phyloP scores from a whole-genome alignment of 306 rosid species.

The Dalbergia oliveri region DNA sequence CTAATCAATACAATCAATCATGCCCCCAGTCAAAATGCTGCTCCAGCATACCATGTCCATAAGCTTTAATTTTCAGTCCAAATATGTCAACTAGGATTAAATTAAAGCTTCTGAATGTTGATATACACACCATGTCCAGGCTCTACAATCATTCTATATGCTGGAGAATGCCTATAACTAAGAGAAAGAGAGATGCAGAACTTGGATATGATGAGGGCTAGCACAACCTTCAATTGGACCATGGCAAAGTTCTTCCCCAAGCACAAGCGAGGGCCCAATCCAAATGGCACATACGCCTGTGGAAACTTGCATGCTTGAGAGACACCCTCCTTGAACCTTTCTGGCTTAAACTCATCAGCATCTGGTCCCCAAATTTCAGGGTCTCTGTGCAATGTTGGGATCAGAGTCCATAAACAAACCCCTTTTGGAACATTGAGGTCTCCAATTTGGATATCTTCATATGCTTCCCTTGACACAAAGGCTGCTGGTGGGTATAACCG shows the following conservation, averaged over 20 bases:
- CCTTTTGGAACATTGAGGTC: conserved; percentile 52
- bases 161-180: conserved; percentile 63
- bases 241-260: conserved; percentile 49
- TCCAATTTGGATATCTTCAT: conserved; percentile 45
- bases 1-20: neutral
- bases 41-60: too few relatives aligned
- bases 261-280: conserved; percentile 49
- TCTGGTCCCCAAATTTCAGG: conserved; percentile 49
- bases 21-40: neutral
- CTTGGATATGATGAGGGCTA: conserved; percentile 41
- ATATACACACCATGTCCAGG: conserved; percentile 67
- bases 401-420: conserved; percentile 34
- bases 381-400: conserved; percentile 48
- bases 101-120: conserved; percentile 43
- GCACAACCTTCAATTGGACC: conserved; percentile 32
- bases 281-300: conserved; percentile 55
- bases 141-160: conserved; percentile 70
- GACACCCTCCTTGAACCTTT: conserved; percentile 48
- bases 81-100: too few relatives aligned
- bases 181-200: conserved; percentile 64
- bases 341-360: conserved; percentile 47
- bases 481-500: conserved; percentile 47
- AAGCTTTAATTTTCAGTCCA: neutral
- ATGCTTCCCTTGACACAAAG: conserved; percentile 41
- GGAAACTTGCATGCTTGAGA: conserved; percentile 53